Conservation (phyloP, 1,284 basidiomycete genomes). For the Leccinum fallax region DNA sequence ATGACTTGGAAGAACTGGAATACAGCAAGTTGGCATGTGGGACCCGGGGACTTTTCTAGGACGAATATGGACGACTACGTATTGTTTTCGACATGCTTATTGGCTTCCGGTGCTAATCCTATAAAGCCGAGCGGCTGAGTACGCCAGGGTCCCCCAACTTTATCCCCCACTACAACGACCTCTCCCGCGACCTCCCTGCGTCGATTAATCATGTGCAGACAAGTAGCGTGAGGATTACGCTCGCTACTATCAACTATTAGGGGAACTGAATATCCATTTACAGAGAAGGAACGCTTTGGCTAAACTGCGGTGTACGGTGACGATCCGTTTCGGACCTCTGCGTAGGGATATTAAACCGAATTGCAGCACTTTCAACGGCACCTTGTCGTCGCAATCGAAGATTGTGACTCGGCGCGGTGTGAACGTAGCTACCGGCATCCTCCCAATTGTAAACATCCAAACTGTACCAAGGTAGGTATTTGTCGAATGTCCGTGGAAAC, state of each 20-base stretch:
- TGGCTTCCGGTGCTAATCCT: conserved; percentile 29
- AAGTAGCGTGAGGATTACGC: conserved; percentile 50
- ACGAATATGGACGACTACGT: conserved; percentile 32
- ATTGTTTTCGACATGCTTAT: conserved; percentile 33
- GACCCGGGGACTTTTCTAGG: conserved; percentile 26
- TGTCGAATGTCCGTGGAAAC: conserved; percentile 10
- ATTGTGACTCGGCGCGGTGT: conserved; percentile 63
- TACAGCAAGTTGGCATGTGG: conserved; percentile 34
- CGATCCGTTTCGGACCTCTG: conserved; percentile 10
- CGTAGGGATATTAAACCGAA: conserved; percentile 5
- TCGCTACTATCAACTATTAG: neutral
- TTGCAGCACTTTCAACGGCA: conserved; percentile 73
- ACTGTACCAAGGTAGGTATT: conserved; percentile 54
- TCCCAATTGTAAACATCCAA: conserved; percentile 49
- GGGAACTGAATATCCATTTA: conserved; percentile 16
- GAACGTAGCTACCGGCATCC: conserved; percentile 65
- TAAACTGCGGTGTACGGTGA: conserved; percentile 59
- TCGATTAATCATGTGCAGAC: conserved; percentile 49
- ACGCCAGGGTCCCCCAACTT: conserved; percentile 19
- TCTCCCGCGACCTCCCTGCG: conserved; percentile 2
- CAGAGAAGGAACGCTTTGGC: conserved; percentile 74
- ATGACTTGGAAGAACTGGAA: conserved; percentile 19
- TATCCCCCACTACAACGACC: conserved; percentile 9
- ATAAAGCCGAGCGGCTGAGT: conserved; percentile 27
- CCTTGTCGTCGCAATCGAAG: conserved; percentile 65